A percentile compares a stretch with the other conserved stretches of the same genome.
These are phyloP conservation scores for Phascolomyces articulosus DNA, from an alignment of 371 early-diverging fungal species.

Conservation along the genomic window DNA sequence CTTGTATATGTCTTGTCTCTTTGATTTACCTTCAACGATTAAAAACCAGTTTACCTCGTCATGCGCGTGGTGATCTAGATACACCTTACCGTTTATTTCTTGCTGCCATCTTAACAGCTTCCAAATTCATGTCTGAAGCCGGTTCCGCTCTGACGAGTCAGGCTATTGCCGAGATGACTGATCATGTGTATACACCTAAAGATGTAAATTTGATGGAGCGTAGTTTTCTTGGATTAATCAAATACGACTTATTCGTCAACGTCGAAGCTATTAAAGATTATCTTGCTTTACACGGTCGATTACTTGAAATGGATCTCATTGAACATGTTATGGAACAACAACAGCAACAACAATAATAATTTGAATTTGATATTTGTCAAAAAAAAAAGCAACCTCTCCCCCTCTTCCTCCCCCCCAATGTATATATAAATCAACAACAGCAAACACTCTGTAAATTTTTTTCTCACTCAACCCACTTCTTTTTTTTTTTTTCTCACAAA, in stretches of 20 bases:
- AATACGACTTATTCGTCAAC: conserved; percentile 51
- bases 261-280: conserved; percentile 47
- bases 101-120: conserved; percentile 71
- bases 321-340: conserved; percentile 32
- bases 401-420: neutral
- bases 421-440: no score
- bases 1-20: conserved; percentile 61
- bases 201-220: conserved; percentile 64
- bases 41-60: conserved; percentile 61
- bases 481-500: no score
- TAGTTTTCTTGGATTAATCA: conserved; percentile 49
- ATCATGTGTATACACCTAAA: conserved; percentile 60
- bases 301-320: conserved; percentile 51
- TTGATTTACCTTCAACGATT: conserved; percentile 77
- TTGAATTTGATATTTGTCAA: no score
- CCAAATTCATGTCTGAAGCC: conserved; percentile 68
- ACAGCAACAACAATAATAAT: neutral
- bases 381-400: no score
- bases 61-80: conserved; percentile 72
- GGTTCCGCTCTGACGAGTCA: conserved; percentile 60
- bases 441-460: no score
- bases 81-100: conserved; percentile 80
- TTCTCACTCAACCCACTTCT: no score
- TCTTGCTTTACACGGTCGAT: conserved; percentile 44
- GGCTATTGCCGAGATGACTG: conserved; percentile 62